phyloP scores from a whole-genome alignment of 129 eudicot genomes.

The Sambucus nigra region DNA sequence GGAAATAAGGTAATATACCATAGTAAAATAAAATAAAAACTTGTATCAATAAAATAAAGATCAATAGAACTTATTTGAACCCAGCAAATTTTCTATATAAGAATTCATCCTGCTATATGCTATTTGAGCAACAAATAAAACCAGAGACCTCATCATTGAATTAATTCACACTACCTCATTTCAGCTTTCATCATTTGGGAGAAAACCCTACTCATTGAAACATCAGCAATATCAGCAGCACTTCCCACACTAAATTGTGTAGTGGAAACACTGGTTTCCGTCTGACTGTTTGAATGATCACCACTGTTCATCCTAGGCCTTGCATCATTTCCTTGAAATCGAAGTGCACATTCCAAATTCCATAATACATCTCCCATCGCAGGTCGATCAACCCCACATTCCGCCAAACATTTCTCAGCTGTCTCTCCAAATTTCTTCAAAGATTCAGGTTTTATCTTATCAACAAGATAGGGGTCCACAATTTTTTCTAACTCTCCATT shows the following conservation, averaged over 20 bases:
- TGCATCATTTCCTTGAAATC: constrained; percentile 27
- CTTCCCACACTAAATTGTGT: constrained; percentile 33
- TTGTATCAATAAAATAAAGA: too few relatives aligned
- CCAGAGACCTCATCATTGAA: background rate
- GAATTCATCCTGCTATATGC: too few relatives aligned
- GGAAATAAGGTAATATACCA: too few relatives aligned
- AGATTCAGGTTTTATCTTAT: constrained; percentile 39
- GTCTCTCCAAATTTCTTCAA: constrained; percentile 35
- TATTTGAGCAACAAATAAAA: too few relatives aligned
- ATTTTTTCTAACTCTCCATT: constrained; percentile 36
- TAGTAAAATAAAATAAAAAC: too few relatives aligned
- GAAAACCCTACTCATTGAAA: constrained; percentile 62
- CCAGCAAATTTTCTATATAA: too few relatives aligned
- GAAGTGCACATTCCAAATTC: constrained; percentile 48
- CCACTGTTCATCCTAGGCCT: constrained; percentile 4
- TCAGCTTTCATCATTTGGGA: constrained; percentile 55
- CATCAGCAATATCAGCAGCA: constrained; percentile 45
- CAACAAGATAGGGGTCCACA: constrained; percentile 36
- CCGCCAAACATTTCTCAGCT: constrained; percentile 59
- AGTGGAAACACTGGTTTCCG: constrained; percentile 25
- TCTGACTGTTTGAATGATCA: constrained; percentile 9
- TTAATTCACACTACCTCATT: constrained; percentile 22
- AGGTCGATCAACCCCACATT: constrained; percentile 42
- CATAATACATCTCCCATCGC: constrained; percentile 50
- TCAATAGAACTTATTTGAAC: too few relatives aligned